phyloP scores from a whole-genome alignment of 2,329 filamentous ascomycete species.

The Aspergillus sp. region DNA sequence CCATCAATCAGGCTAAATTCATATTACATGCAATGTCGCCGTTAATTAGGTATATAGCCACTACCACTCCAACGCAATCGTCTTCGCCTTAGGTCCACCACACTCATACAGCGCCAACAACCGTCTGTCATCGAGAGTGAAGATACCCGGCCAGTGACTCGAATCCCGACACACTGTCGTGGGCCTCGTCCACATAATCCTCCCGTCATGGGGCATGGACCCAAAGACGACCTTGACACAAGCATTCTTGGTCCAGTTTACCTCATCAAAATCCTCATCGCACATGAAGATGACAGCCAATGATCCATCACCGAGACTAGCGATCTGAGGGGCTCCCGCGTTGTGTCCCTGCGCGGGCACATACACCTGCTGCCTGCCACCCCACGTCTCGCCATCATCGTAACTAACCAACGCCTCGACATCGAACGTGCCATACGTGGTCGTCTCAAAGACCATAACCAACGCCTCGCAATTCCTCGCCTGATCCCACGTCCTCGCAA shows the following conservation, averaged over 20 bases:
- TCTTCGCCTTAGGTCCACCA: constrained; percentile 29
- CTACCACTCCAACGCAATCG: constrained; percentile 19
- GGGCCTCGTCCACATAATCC: constrained; percentile 37
- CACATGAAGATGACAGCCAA: constrained; percentile 52
- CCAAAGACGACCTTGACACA: constrained; percentile 46
- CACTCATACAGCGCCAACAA: constrained; percentile 34
- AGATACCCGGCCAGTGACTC: constrained; percentile 45
- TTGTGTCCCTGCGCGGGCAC: constrained; percentile 40
- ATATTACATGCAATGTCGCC: too few relatives aligned
- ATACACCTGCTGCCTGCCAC: constrained; percentile 45
- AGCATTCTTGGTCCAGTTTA: constrained; percentile 44
- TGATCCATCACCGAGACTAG: constrained; percentile 41
- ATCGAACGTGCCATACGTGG: constrained; percentile 43
- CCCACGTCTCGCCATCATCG: constrained; percentile 47
- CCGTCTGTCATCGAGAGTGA: constrained; percentile 26
- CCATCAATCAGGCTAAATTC: too few relatives aligned
- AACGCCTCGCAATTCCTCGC: constrained; percentile 34
- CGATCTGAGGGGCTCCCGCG: constrained; percentile 50
- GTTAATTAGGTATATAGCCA: too few relatives aligned
- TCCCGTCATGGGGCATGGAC: constrained; percentile 33
- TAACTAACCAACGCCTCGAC: constrained; percentile 50
- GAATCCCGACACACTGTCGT: constrained; percentile 31
- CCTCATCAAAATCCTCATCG: constrained; percentile 42
- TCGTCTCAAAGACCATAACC: constrained; percentile 53
- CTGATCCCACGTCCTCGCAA: constrained; percentile 36